Conservation (phyloP, 140 eudicot genomes). For the Ambrosia hybrid region DNA sequence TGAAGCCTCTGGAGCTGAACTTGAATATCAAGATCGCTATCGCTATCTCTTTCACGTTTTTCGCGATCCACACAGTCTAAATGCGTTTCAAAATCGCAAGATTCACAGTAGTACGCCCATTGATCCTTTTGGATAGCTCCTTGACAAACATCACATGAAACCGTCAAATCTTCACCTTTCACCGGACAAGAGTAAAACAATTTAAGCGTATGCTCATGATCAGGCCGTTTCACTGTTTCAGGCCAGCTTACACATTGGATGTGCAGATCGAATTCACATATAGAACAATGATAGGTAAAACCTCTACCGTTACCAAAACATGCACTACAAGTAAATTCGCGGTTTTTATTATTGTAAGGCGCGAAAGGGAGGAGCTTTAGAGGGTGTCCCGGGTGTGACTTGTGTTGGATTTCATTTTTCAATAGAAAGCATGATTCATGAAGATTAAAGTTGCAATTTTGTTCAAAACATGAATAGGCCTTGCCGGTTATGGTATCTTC, state of each 20-base stretch:
- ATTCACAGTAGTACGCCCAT: slow-evolving; percentile 49
- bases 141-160: slow-evolving; percentile 45
- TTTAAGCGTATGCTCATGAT: slow-evolving; percentile 42
- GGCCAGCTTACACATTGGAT: slow-evolving; percentile 37
- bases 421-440: slow-evolving; percentile 39
- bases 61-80: slow-evolving; percentile 41
- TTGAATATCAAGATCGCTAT: slow-evolving; percentile 28
- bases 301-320: slow-evolving; percentile 35
- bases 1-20: slow-evolving; percentile 44
- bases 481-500: slow-evolving; percentile 34
- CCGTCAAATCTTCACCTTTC: slow-evolving; percentile 8
- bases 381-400: slow-evolving; percentile 42
- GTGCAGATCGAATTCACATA: slow-evolving; percentile 44
- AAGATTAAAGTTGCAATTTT: slow-evolving; percentile 37
- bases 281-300: slow-evolving; percentile 41
- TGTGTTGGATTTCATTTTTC: slow-evolving; percentile 28
- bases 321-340: slow-evolving; percentile 38
- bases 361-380: slow-evolving; percentile 35
- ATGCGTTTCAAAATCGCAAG: slow-evolving; percentile 55
- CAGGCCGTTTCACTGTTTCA: slow-evolving; percentile 36
- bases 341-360: slow-evolving; percentile 32
- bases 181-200: slow-evolving; percentile 33
- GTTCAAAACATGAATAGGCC: slow-evolving; percentile 33
- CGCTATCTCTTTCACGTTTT: slow-evolving; percentile 20
- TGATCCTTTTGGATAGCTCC: slow-evolving; percentile 25